A percentile compares a stretch with the other conserved stretches of the same genome.
These are phyloP conservation scores for Moniliophthora roreri DNA, from an alignment of 1,284 basidiomycete species.

Conservation along the genomic window DNA sequence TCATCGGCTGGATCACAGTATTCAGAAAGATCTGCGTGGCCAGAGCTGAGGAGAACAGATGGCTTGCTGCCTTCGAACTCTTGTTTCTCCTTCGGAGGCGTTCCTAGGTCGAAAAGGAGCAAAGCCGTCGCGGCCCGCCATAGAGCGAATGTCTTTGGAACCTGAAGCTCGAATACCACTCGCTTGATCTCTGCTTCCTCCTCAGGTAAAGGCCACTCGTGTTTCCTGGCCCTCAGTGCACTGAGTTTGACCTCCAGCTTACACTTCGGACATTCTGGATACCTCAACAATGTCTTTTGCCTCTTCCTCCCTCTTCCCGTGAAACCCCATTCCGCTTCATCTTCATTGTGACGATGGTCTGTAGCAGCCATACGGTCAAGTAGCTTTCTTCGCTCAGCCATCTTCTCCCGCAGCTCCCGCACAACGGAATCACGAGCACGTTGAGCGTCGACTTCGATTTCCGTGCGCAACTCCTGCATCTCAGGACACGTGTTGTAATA, in stretches of 20 bases:
- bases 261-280: neutral
- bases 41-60: too few relatives aligned
- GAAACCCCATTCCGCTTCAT: neutral
- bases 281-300: neutral
- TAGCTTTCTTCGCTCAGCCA: neutral
- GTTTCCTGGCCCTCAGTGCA: neutral
- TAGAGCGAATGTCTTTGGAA: neutral
- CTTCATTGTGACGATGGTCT: neutral
- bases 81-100: neutral
- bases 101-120: neutral
- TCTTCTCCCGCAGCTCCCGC: neutral
- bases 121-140: neutral
- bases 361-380: neutral
- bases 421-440: neutral
- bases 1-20: too few relatives aligned
- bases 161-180: neutral
- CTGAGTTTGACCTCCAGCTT: neutral
- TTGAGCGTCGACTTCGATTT: neutral
- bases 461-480: neutral
- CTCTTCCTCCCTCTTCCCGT: neutral
- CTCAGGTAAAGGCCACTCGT: neutral
- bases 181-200: neutral
- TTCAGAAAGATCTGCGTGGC: too few relatives aligned
- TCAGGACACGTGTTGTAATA: neutral
- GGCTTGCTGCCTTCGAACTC: neutral